Percentiles rank a stretch among this genome's conserved stretches.
These are phyloP conservation scores for Fusarium sp. DNA, from an alignment of 2,329 filamentous ascomycete genomes.

Conservation along the genomic window DNA sequence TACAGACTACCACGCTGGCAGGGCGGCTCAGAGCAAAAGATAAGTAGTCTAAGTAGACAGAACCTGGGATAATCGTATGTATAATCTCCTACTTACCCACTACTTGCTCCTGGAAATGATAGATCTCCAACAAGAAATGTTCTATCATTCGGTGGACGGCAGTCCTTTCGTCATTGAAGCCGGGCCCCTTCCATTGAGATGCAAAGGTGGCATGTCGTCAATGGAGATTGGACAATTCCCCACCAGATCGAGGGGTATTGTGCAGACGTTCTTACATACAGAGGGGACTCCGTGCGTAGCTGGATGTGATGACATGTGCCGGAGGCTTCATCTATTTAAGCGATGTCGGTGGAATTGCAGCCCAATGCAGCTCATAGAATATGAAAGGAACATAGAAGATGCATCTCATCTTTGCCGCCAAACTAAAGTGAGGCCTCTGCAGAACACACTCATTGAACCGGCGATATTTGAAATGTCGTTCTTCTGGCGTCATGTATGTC, in stretches of 20 bases:
- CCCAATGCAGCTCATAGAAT: neutral
- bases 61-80: conserved; percentile 20
- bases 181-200: conserved; percentile 22
- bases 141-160: conserved; percentile 17
- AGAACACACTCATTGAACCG: conserved; percentile 19
- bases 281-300: conserved; percentile 12
- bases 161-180: conserved; percentile 25
- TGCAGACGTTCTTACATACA: conserved; percentile 9
- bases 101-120: conserved; percentile 7
- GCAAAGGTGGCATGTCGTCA: conserved; percentile 42
- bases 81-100: conserved; percentile 32
- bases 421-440: conserved; percentile 9
- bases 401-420: conserved; percentile 1
- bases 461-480: conserved; percentile 8
- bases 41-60: neutral
- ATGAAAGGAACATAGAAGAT: conserved; percentile 1
- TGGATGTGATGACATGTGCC: neutral
- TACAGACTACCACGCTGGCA: conserved; percentile 35
- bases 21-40: conserved; percentile 24
- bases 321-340: conserved; percentile 7
- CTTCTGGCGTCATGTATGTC: conserved; percentile 28
- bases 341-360: conserved; percentile 5
- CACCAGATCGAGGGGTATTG: conserved; percentile 43
- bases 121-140: conserved; percentile 11
- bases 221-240: conserved; percentile 43